Conservation (phyloP, 257 asterid species). For the Misopates orontium region DNA sequence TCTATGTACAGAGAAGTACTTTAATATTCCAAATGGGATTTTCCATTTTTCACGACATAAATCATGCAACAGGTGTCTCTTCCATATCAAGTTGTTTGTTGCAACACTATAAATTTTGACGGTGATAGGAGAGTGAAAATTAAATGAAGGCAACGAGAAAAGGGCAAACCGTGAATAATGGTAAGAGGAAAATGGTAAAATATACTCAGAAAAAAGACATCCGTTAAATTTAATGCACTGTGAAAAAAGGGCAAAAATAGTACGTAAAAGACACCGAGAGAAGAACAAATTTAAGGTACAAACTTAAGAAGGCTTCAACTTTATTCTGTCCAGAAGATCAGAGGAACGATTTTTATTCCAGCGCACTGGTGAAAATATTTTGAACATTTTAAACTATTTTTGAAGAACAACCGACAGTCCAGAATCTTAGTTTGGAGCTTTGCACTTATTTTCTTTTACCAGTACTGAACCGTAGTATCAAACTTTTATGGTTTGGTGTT, state of each 20-base stretch:
- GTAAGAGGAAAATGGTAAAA: slow-evolving; percentile 47
- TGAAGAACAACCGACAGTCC: slow-evolving; percentile 39
- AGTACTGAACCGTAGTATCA: slow-evolving; percentile 22
- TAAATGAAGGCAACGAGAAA: slow-evolving; percentile 32
- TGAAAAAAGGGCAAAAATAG: slow-evolving; percentile 39
- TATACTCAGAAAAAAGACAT: slow-evolving; percentile 46
- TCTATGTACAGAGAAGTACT: no score
- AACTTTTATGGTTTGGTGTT: slow-evolving; percentile 43
- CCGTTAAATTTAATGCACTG: slow-evolving; percentile 40
- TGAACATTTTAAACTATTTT: neutral
- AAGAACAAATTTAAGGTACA: slow-evolving; percentile 65
- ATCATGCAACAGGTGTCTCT: no score
- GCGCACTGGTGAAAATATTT: no score
- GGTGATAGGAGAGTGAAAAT: slow-evolving; percentile 9
- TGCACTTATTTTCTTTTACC: neutral
- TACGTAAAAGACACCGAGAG: slow-evolving; percentile 58
- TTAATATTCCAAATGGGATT: no score
- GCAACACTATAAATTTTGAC: neutral
- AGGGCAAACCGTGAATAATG: slow-evolving; percentile 32
- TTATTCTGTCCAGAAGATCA: slow-evolving; percentile 41
- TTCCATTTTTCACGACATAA: no score
- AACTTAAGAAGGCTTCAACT: slow-evolving; percentile 38
- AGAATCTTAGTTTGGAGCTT: slow-evolving; percentile 28
- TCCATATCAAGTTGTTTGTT: no score
- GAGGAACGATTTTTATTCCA: neutral